Conservation (phyloP, 1,139 yeast genomes). For the Candida mesenterica region DNA sequence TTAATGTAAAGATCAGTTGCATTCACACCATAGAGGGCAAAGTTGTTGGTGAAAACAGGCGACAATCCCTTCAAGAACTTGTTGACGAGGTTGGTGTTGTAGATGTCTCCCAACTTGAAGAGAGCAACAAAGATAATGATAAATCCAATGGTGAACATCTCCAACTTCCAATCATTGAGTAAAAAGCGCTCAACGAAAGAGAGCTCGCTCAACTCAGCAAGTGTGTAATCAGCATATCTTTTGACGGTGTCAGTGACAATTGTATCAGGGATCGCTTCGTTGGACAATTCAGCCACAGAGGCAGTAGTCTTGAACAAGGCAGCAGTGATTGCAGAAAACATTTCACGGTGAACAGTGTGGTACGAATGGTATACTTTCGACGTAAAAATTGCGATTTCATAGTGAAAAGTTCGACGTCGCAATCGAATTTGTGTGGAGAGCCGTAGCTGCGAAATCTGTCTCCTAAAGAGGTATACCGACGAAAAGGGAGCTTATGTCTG, state of each 20-base stretch:
- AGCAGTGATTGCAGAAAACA: background rate
- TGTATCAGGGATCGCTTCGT: background rate
- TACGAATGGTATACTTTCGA: background rate
- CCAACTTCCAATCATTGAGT: conserved; percentile 74
- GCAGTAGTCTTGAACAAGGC: background rate
- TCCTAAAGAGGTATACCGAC: too few relatives aligned
- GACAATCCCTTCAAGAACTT: conserved; percentile 45
- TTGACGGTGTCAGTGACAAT: conserved; percentile 6
- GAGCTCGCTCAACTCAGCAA: conserved; percentile 53
- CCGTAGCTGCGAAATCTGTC: background rate
- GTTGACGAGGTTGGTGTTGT: conserved; percentile 57
- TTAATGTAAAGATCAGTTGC: conserved; percentile 49
- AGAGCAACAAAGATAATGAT: conserved; percentile 44
- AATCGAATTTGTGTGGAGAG: background rate
- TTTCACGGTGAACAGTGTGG: background rate
- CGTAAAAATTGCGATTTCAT: background rate
- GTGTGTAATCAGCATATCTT: conserved; percentile 38
- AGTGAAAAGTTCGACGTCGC: background rate
- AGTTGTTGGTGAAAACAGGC: conserved; percentile 58
- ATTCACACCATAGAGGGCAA: conserved; percentile 78
- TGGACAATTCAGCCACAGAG: background rate
- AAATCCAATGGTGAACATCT: conserved; percentile 53
- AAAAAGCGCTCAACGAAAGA: conserved; percentile 49
- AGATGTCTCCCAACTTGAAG: conserved; percentile 56
- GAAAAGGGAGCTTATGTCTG: too few relatives aligned